phyloP scores from a whole-genome alignment of 148 eudicot species.

The Rhododendron vialii region DNA sequence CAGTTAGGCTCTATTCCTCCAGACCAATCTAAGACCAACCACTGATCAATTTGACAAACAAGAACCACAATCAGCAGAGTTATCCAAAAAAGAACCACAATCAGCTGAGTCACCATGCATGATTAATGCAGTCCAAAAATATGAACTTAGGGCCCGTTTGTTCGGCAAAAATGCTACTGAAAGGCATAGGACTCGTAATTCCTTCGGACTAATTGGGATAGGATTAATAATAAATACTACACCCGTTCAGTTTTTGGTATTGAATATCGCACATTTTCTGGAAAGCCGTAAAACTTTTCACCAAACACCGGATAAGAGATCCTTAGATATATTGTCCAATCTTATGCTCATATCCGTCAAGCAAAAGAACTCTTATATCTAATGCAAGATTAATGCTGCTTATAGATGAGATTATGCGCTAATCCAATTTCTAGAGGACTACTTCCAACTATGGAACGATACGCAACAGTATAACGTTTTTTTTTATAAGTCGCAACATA shows the following conservation, averaged over 20 bases:
- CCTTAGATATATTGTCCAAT: not conserved
- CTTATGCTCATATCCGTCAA: not conserved
- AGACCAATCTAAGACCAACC: not conserved
- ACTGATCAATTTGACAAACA: not conserved
- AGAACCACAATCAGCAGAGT: not conserved
- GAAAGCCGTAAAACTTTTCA: not conserved
- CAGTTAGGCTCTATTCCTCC: not conserved
- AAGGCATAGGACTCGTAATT: not conserved
- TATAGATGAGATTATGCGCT: not conserved
- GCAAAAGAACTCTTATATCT: not conserved
- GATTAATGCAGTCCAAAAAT: constrained; percentile 7
- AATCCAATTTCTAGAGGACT: not conserved
- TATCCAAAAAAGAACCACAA: not conserved
- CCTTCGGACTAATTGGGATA: not conserved
- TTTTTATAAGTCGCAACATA: no score
- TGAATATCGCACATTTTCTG: not conserved
- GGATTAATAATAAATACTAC: not conserved
- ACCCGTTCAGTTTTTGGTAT: not conserved
- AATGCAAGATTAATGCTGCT: not conserved
- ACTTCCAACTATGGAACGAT: not conserved
- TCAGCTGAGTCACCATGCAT: not conserved
- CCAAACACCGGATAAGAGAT: not conserved
- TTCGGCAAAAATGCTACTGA: not conserved
- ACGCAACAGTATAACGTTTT: not conserved
- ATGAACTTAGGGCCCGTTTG: not conserved